Base-by-base conservation (phyloP, 2,329 filamentous ascomycete species). In the Aspergillus sp. region DNA sequence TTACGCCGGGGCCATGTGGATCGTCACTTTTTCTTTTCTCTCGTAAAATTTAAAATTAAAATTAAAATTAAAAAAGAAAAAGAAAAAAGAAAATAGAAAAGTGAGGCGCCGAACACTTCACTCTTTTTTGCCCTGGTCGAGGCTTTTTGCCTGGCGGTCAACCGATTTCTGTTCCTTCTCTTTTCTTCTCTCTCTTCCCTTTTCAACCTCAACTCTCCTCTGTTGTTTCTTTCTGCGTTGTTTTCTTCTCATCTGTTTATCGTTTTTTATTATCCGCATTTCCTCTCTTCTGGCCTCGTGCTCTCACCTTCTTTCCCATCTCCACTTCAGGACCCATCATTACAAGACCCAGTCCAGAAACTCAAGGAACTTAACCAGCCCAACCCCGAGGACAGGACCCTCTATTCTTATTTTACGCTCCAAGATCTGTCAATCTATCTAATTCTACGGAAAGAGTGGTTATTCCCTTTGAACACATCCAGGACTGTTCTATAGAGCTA, bases 401-500 rank as follows among this genome's bases (percentile, higher is more conserved):
- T 19, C 19, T 19, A 19, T 19, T 19, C 19, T 19, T 19, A 19
- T 19, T 19, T 19, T 19, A 19, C 19, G 19, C 19, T 1, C 19
- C 34, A 19, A 36, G 34, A 19, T 7, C 34, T 36, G 34, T 36
- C 34, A 12, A 12, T 12, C 5, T 36, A 34, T 34, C 19, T 34
- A n/a, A n/a, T 36, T 4, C 10, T n/a, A 12, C 10, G 34, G 3
- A 12, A 19, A 12, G n/a, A 19, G 34, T 36, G 34, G 19, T 7
- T 36, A 19, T 36, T 36, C 26, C 26, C n/a, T 36, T 36, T 36
- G 34, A 19, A 19, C 3, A 36, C n/a, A 26, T 42, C 10, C 43
- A 29, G 19, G 19, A 19, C 19, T 19, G 19, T 19, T 19, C 19
- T 19, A 19, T 19, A 19, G 19, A 19, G 53, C 57, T 60, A 89